These are phyloP conservation scores for Gynandropsis gynandra DNA, from an alignment of 345 rosid genomes.

Conservation along the genomic window DNA sequence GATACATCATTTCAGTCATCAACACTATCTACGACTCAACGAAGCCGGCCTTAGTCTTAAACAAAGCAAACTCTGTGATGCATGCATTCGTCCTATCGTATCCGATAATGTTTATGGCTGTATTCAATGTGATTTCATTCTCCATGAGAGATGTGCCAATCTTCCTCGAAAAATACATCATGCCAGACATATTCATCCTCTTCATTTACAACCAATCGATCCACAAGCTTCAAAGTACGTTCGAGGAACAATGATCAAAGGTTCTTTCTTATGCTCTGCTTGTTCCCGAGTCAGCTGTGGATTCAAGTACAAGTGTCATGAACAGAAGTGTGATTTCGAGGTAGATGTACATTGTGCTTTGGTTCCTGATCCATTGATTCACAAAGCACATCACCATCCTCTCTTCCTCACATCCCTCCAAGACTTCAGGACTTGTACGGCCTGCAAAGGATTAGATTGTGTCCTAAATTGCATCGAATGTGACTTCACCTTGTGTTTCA, in stretches of 20 bases:
- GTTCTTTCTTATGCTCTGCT: neutral
- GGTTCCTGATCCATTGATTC: conserved; percentile 5
- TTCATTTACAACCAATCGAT: neutral
- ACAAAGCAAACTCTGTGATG: conserved; percentile 4
- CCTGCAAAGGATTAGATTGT: neutral
- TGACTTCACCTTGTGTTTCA: neutral
- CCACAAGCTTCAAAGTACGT: neutral
- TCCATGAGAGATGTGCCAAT: conserved; percentile 24
- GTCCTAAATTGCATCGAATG: conserved; percentile 11
- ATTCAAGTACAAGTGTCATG: neutral
- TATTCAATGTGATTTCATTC: conserved; percentile 15
- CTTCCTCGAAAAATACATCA: conserved; percentile 16
- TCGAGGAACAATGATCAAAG: too few species aligned
- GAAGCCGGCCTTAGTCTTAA: neutral
- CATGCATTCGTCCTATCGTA: conserved; percentile 11
- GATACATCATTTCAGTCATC: conserved; percentile 17
- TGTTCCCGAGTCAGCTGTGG: neutral
- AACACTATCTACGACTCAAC: conserved; percentile 14
- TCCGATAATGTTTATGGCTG: conserved; percentile 14
- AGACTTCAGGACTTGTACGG: neutral
- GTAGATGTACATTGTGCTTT: conserved; percentile 3
- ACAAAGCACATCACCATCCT: conserved; percentile 2
- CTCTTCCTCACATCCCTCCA: neutral
- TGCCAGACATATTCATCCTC: conserved; percentile 4
- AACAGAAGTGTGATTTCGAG: accelerated